These are phyloP conservation scores for Rhizomucor pusillus DNA, from an alignment of 371 early-diverging fungal genomes.

Conservation along the genomic window DNA sequence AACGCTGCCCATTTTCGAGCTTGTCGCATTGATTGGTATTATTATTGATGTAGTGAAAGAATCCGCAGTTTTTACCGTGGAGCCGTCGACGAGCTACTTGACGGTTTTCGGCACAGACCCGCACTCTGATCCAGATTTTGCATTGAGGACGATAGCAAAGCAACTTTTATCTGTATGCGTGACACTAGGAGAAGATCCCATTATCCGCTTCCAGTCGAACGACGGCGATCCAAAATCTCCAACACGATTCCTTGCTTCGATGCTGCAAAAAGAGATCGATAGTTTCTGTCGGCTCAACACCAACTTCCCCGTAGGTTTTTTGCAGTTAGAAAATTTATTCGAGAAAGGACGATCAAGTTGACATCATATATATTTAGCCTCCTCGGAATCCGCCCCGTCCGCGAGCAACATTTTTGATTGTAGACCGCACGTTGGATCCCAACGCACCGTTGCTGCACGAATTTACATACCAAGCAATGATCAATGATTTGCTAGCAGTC, in stretches of 20 bases:
- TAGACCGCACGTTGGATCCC: constrained; percentile 88
- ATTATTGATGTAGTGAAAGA: constrained; percentile 59
- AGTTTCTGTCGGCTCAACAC: constrained; percentile 52
- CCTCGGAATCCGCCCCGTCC: constrained; percentile 49
- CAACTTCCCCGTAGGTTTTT: constrained; percentile 54
- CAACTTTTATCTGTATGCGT: constrained; percentile 75
- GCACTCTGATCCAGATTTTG: constrained; percentile 45
- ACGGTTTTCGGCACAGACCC: constrained; percentile 53
- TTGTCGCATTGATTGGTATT: background rate
- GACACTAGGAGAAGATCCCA: constrained; percentile 81
- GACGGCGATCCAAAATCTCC: constrained; percentile 4
- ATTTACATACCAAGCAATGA: constrained; percentile 95
- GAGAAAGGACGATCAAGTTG: background rate
- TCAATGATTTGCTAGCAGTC: constrained; percentile 80
- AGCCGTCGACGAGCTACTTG: constrained; percentile 63
- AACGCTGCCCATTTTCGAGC: no score
- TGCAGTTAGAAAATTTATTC: background rate
- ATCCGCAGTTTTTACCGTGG: constrained; percentile 78
- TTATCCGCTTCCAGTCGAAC: constrained; percentile 75
- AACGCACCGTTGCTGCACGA: constrained; percentile 90
- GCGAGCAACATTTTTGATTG: constrained; percentile 77
- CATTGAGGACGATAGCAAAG: constrained; percentile 67
- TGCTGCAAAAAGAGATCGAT: constrained; percentile 74
- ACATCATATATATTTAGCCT: constrained; percentile 21
- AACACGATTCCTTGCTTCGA: constrained; percentile 54